Conservation (phyloP, 768 basidiomycete genomes). For the Hygrophorus pudorinus region DNA sequence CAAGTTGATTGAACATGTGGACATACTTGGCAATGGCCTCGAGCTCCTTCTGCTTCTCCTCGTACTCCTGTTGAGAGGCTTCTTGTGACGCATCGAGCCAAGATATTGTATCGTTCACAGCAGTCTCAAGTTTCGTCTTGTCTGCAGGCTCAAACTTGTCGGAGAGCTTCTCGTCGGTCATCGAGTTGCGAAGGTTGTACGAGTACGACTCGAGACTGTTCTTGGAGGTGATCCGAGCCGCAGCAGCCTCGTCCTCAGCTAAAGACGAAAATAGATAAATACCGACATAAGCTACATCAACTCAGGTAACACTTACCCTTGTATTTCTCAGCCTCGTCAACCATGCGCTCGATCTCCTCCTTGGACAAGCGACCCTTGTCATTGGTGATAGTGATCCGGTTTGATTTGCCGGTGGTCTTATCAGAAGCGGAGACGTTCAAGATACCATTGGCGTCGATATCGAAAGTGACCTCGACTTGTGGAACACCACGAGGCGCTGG, state of each 20-base stretch:
- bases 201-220: constrained; percentile 91
- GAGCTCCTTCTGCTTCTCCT: constrained; percentile 86
- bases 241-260: constrained; percentile 84
- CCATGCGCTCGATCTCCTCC: constrained; percentile 99
- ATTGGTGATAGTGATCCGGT: constrained; percentile 89
- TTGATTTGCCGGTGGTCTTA: constrained; percentile 96
- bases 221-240: constrained; percentile 76
- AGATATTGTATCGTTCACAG: constrained; percentile 73
- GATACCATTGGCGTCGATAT: constrained; percentile 96
- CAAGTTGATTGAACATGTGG: background rate
- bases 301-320: constrained; percentile 40
- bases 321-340: constrained; percentile 88
- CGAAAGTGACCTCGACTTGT: constrained; percentile 96
- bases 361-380: constrained; percentile 96
- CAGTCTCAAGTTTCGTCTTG: constrained; percentile 73
- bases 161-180: constrained; percentile 77
- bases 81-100: constrained; percentile 87
- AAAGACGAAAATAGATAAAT: constrained; percentile 11
- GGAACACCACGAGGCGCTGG: constrained; percentile 97
- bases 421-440: constrained; percentile 92
- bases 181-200: constrained; percentile 90
- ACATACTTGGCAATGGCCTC: constrained; percentile 65
- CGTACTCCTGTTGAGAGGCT: constrained; percentile 91
- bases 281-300: background rate
- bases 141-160: constrained; percentile 82